Evolutionary conservation across 208 protist genomes (phyloP).

Genomic region (Wallacemonas sp.): DNA sequence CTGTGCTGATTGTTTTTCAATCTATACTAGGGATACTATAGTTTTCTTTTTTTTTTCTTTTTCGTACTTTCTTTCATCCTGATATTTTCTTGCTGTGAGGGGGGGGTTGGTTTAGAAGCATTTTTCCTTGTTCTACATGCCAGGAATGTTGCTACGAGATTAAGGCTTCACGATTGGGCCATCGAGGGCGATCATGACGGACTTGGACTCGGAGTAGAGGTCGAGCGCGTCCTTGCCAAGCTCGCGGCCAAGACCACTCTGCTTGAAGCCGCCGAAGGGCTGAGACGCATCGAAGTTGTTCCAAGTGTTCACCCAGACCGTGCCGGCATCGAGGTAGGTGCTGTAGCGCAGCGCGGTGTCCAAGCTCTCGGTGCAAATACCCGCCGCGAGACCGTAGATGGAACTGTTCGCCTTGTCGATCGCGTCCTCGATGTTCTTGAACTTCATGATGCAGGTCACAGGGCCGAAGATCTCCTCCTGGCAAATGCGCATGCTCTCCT

Average conservation of each 20-base stretch:
- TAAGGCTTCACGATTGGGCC: slow-evolving; percentile 65
- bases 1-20: slow-evolving; percentile 15
- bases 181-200: slow-evolving; percentile 55
- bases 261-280: slow-evolving; percentile 91
- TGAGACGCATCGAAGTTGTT: slow-evolving; percentile 68
- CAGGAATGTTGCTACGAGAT: neutral
- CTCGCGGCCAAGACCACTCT: slow-evolving; percentile 84
- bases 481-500: slow-evolving; percentile 73
- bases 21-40: too few relatives aligned
- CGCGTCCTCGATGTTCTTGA: slow-evolving; percentile 77
- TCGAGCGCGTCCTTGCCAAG: slow-evolving; percentile 66
- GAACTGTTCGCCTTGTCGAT: slow-evolving; percentile 77
- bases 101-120: too few relatives aligned
- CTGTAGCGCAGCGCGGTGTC: slow-evolving; percentile 62
- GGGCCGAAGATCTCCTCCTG: slow-evolving; percentile 92
- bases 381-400: slow-evolving; percentile 85
- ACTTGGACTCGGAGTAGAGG: slow-evolving; percentile 77
- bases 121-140: neutral
- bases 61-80: too few relatives aligned
- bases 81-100: too few relatives aligned
- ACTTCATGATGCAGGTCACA: slow-evolving; percentile 85
- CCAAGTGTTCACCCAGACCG: slow-evolving; percentile 90
- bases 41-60: slow-evolving; percentile 5
- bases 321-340: slow-evolving; percentile 70
- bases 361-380: slow-evolving; percentile 73